A percentile compares a stretch with the other conserved stretches of the same genome.
Evolutionary conservation across 306 rosid species (phyloP).

Genomic region (Glycine latifolia): DNA sequence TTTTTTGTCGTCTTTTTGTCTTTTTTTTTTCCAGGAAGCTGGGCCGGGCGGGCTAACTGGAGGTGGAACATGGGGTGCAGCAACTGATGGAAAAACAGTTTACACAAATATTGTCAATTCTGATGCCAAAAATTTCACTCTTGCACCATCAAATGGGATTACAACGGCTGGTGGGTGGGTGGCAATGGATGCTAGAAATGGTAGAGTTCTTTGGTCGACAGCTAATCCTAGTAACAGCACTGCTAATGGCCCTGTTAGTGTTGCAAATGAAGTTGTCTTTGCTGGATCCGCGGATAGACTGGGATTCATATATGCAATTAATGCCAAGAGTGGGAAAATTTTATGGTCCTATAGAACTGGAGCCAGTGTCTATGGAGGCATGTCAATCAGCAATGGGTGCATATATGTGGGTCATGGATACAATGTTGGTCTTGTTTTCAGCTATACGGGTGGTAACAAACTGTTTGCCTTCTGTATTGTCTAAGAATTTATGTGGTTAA

Average conservation of each 20-base stretch:
- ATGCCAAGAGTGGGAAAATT: conserved; percentile 49
- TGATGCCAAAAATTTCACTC: conserved; percentile 58
- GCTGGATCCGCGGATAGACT: conserved; percentile 55
- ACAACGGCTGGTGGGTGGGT: conserved; percentile 75
- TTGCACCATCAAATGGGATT: conserved; percentile 52
- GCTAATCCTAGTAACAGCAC: conserved; percentile 52
- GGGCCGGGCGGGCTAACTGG: conserved; percentile 42
- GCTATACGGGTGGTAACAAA: too few species aligned
- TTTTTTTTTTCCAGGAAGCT: too few species aligned
- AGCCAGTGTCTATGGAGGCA: conserved; percentile 66
- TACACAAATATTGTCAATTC: conserved; percentile 68
- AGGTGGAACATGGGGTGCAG: conserved; percentile 72
- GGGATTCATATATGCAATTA: conserved; percentile 63
- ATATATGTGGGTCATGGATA: neutral
- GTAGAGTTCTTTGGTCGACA: conserved; percentile 60
- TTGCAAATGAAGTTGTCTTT: conserved; percentile 69
- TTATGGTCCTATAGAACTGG: conserved; percentile 65
- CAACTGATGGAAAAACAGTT: conserved; percentile 62
- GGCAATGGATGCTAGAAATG: conserved; percentile 58
- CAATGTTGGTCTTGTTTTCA: too few species aligned
- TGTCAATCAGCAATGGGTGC: conserved; percentile 65
- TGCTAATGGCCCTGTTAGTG: conserved; percentile 60
- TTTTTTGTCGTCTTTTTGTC: too few species aligned
- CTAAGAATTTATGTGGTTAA: too few species aligned
- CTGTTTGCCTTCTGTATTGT: too few species aligned